Evolutionary conservation across 805 yeast genomes (phyloP), one percentile per base, ranked within the genome.

Genomic region (Diddensiella transvaalensis): DNA sequence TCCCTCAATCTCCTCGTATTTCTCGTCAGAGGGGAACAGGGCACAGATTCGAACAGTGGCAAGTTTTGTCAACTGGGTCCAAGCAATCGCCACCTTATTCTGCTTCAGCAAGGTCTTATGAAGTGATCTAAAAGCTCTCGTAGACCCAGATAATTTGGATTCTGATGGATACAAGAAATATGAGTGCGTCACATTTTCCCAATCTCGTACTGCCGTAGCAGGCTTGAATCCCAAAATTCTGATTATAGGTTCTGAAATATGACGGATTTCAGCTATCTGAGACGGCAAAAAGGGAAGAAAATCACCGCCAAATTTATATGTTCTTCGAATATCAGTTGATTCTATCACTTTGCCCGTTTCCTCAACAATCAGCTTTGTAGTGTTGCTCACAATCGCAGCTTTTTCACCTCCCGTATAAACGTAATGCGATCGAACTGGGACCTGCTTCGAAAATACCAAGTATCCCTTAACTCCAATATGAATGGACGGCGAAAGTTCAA

Each of bases 391-490:
- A 15, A 77, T 70, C 54, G 73, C 71, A 44, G 79, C 69, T 5
- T 65, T 62, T 21, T 79, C 83, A 2, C 74, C 77, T 42, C 75
- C 74, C 37, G 76, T 79, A 61, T 77, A 80, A 3, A 85, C 76
- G 39, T 71, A 71, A 33, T 73, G 73, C 10, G 78, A 69, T n/a
- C 75, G 66, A 17, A 74, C 71, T 0, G 79, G 59, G 37, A 70
- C 74, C 49, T 82, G 83, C 45, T 78, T 79, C 4, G 73, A 70
- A 51, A 75, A 77, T n/a, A 85, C 71, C 0, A 83, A 67, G 58
- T 80, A 85, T 0, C 96, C 97, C 55, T 77, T 78, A 0, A 90
- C 73, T 0, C 88, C 84, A 42, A 91, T 75, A 0, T 73, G 70
- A 17, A 90, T 48, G 0, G 69, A 66, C 32, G 77, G 78, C 40